Conservation (phyloP, 225 moss, liverwort and hornwort species). For the Pseudisothecium myosuroides region DNA sequence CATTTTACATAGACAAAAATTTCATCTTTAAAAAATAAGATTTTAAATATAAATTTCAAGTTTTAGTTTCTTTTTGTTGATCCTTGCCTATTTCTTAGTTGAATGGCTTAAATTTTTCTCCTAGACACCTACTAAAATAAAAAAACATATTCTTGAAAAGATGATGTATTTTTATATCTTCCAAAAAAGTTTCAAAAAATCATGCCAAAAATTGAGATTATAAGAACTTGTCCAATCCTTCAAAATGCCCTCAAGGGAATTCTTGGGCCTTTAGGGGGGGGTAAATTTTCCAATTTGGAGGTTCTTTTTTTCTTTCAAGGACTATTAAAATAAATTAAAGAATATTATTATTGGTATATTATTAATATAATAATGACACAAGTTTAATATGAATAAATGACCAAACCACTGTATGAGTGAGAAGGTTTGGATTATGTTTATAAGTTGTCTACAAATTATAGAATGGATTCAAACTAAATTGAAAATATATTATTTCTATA, state of each 20-base stretch:
- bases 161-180: background rate
- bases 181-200: accelerated
- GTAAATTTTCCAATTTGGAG: background rate
- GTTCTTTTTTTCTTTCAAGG: accelerated
- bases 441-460: no score
- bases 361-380: no score
- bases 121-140: accelerated
- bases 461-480: no score
- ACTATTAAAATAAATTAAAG: background rate
- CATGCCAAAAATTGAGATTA: background rate
- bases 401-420: no score
- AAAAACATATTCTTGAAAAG: background rate
- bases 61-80: no score
- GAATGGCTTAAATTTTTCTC: no score
- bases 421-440: no score
- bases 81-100: no score
- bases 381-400: no score
- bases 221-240: background rate
- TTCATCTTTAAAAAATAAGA: no score
- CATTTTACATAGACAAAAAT: background rate
- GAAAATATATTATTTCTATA: no score
- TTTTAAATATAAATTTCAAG: no score
- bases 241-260: accelerated
- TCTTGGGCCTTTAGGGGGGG: accelerated
- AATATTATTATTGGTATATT: background rate